Conservation (phyloP, 2,329 filamentous ascomycete species). For the Lomentospora prolificans region DNA sequence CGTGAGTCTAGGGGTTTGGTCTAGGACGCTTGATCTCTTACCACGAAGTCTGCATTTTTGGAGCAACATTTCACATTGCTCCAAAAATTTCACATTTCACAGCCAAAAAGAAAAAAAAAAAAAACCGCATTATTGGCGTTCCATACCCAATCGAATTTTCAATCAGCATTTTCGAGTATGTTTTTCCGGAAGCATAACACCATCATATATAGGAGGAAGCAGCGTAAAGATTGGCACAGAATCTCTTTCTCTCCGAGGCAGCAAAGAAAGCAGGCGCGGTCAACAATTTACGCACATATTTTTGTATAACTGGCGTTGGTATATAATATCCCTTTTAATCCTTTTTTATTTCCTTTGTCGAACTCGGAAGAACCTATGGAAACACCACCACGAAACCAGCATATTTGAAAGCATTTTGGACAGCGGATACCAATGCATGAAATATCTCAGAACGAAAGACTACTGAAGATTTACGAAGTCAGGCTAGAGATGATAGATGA, state of each 20-base stretch:
- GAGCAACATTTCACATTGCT: not conserved
- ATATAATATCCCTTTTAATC: not conserved
- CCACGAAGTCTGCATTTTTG: not conserved
- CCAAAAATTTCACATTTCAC: too few species aligned
- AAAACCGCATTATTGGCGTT: not conserved
- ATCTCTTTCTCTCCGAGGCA: not conserved
- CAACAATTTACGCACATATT: not conserved
- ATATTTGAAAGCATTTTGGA: not conserved
- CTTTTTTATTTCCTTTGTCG: not conserved
- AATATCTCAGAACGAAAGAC: not conserved
- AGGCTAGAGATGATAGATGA: not conserved
- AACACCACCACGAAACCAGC: not conserved
- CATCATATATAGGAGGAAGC: not conserved
- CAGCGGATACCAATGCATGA: not conserved
- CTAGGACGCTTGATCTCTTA: not conserved
- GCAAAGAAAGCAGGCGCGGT: not conserved
- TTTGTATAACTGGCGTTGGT: not conserved
- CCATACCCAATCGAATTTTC: constrained; percentile 7
- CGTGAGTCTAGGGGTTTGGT: not conserved
- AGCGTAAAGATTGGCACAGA: not conserved
- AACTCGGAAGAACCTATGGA: not conserved
- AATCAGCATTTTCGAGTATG: not conserved
- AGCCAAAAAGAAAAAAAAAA: not conserved
- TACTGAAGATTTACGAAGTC: not conserved
- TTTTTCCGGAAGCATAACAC: not conserved